Evolutionary conservation across 225 moss, liverwort and hornwort species (phyloP).

Genomic region (Physcomitrellopsis africana): DNA sequence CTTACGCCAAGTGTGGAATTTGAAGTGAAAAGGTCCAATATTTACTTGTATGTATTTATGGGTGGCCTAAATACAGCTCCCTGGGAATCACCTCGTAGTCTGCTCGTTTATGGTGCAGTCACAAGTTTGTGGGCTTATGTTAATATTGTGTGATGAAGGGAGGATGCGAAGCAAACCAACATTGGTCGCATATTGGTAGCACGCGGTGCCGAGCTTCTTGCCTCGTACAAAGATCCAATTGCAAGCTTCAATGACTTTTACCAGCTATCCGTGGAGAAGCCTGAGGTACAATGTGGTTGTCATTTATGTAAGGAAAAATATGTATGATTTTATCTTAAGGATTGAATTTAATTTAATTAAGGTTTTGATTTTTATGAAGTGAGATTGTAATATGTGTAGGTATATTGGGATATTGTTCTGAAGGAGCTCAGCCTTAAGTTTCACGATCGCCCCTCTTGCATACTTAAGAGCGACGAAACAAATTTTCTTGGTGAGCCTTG

Average conservation of each 20-base stretch:
- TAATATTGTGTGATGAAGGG: slow-evolving; percentile 47
- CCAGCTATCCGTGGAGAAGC: slow-evolving; percentile 70
- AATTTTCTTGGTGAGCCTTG: slow-evolving; percentile 46
- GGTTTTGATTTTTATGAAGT: not conserved
- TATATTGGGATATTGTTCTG: slow-evolving; percentile 68
- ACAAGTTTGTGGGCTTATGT: not conserved
- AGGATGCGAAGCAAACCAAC: slow-evolving; percentile 59
- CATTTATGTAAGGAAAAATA: not conserved
- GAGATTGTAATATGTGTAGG: slow-evolving; percentile 43
- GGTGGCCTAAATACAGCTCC: no score
- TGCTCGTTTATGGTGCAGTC: not conserved
- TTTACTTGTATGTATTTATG: not conserved
- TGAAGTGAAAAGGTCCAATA: not conserved
- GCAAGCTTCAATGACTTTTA: slow-evolving; percentile 74
- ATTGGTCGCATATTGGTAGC: slow-evolving; percentile 67
- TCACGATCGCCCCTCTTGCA: slow-evolving; percentile 59
- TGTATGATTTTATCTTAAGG: not conserved
- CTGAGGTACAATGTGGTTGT: slow-evolving; percentile 50
- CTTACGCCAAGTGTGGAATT: not conserved
- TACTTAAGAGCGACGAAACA: slow-evolving; percentile 62
- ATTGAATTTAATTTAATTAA: not conserved
- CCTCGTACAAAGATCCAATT: slow-evolving; percentile 72
- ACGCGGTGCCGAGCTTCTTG: slow-evolving; percentile 57
- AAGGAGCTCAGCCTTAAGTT: slow-evolving; percentile 64
- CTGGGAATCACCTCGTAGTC: not conserved